phyloP scores from a whole-genome alignment of 768 basidiomycete genomes.

The Hirschioporus abietinus region DNA sequence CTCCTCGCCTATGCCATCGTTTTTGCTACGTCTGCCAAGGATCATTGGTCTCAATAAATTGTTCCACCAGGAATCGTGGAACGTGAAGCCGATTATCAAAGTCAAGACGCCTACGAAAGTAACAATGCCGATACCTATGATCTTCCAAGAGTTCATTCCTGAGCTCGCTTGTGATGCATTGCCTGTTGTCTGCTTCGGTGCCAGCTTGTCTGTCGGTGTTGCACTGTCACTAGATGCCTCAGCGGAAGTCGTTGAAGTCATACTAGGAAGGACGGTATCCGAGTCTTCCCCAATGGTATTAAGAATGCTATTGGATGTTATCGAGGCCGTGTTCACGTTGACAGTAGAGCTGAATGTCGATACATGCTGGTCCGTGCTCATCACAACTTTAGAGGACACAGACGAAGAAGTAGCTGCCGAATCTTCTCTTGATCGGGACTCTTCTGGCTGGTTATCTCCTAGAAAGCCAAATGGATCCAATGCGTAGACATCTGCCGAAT shows the following conservation, averaged over 20 bases:
- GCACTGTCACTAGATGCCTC: not conserved
- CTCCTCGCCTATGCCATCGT: not conserved
- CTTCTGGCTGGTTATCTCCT: not conserved
- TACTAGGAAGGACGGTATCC: not conserved
- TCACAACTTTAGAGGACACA: not conserved
- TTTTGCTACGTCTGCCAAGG: not conserved
- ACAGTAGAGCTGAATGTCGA: not conserved
- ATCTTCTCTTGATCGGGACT: not conserved
- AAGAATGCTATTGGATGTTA: not conserved
- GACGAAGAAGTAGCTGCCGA: not conserved
- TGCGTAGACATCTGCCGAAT: not conserved
- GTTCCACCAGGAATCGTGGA: slow-evolving; percentile 2
- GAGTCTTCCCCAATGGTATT: not conserved
- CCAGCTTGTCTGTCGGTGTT: not conserved
- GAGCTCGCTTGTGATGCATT: not conserved
- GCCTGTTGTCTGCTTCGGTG: not conserved
- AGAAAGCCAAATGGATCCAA: not conserved
- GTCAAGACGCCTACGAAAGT: slow-evolving; percentile 2
- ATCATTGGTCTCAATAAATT: slow-evolving; percentile 1
- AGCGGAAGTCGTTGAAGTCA: not conserved
- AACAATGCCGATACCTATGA: not conserved
- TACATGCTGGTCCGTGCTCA: not conserved
- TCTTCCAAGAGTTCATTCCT: slow-evolving; percentile 2
- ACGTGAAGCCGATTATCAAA: slow-evolving; percentile 1
- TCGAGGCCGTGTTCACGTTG: not conserved